phyloP scores from a whole-genome alignment of 2,329 filamentous ascomycete species.

The Botrytis medusae region DNA sequence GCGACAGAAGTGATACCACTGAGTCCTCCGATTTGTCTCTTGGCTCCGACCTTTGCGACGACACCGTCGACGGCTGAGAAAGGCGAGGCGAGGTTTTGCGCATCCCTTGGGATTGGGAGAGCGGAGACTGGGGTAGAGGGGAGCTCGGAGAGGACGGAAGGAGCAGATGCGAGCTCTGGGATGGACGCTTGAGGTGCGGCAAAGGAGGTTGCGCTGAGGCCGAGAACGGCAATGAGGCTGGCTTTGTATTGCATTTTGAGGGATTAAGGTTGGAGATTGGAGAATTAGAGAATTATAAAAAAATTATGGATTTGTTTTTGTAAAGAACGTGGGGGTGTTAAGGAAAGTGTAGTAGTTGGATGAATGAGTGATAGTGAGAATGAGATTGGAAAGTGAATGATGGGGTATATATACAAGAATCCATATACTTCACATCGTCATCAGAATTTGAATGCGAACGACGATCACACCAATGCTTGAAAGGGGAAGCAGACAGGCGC shows the following conservation, averaged over 20 bases:
- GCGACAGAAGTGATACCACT: neutral
- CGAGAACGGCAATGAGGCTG: constrained; percentile 1
- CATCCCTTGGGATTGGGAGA: neutral
- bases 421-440: neutral
- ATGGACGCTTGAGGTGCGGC: neutral
- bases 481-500: neutral
- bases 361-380: neutral
- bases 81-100: neutral
- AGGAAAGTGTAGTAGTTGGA: neutral
- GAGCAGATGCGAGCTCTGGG: neutral
- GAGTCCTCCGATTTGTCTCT: neutral
- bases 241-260: constrained; percentile 3
- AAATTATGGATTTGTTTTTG: neutral
- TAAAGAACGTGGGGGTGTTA: neutral
- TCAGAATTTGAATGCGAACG: too few species aligned
- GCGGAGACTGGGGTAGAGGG: neutral
- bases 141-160: neutral
- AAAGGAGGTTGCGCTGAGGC: constrained; percentile 1
- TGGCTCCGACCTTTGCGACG: neutral
- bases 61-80: neutral
- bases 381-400: neutral
- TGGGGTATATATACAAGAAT: neutral
- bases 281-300: neutral
- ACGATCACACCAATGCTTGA: neutral
- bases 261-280: neutral